A percentile compares a stretch with the other conserved stretches of the same genome.
Conservation (phyloP, 2,329 filamentous ascomycete genomes). For the Ophiosphaerella narmari region DNA sequence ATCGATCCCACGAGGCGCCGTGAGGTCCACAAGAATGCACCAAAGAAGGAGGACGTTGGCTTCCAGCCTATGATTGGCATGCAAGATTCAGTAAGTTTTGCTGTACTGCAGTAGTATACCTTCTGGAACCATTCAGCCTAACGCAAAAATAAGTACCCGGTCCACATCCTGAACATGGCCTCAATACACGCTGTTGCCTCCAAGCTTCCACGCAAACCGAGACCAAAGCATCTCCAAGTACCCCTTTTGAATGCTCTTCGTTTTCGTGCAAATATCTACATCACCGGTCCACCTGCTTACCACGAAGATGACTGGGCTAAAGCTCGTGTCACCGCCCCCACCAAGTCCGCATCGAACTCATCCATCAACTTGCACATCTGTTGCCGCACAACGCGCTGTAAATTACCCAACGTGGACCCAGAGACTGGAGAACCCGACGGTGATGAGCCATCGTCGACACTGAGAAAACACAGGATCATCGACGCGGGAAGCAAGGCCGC, state of each 20-base stretch:
- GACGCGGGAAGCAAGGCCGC: conserved; percentile 64
- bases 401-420: conserved; percentile 72
- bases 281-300: conserved; percentile 67
- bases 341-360: conserved; percentile 49
- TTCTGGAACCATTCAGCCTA: neutral
- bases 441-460: conserved; percentile 62
- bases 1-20: conserved; percentile 63
- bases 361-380: conserved; percentile 57
- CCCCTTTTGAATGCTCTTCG: conserved; percentile 64
- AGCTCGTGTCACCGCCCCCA: conserved; percentile 42
- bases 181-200: conserved; percentile 66
- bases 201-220: conserved; percentile 56
- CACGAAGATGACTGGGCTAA: conserved; percentile 73
- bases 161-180: conserved; percentile 69
- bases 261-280: conserved; percentile 74
- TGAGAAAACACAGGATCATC: conserved; percentile 63
- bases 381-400: conserved; percentile 71
- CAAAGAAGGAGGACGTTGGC: conserved; percentile 61
- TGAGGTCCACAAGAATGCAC: conserved; percentile 65
- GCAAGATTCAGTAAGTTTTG: conserved; percentile 64
- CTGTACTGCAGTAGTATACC: neutral
- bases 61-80: conserved; percentile 71
- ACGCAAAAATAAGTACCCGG: conserved; percentile 61
- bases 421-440: conserved; percentile 61
- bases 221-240: conserved; percentile 35